Base-by-base conservation (phyloP, 2,329 filamentous ascomycete species). In the Aspergillus novoparasiticus region DNA sequence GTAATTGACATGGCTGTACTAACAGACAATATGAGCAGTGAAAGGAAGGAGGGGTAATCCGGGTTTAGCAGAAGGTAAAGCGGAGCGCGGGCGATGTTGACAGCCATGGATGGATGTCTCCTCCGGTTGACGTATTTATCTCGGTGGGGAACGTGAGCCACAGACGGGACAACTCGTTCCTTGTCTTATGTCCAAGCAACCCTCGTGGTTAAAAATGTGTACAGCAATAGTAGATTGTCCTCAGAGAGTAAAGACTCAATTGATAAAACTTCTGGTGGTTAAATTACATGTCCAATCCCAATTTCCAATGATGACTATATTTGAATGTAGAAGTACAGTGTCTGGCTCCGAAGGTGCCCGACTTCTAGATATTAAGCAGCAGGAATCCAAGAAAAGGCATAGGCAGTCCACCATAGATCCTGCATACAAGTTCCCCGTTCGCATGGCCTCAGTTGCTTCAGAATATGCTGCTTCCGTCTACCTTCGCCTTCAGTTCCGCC, bases 1-100 rank as follows among this genome's bases (percentile, higher is more conserved):
- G 72, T 79, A 58, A 83, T 80, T 64, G 80, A 78, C 81, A 83
- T 83, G 67, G 30, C 60, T 66, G 61, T 46, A 45, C 58, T 55
- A 63, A 60, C 50, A 66, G 57, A 58, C 50, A 60, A 62, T 51
- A 55, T 36, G 43, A 60, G 58, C 55, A 30, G 58, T 53, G 46
- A 53, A 60, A 51, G 59, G 56, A 60, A 51, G 58, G 58, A 43
- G 46, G 56, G 50, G 48, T 39, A 34, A 34, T 48, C 60, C 55
- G 58, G 60, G 50, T n/a, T 41, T 41, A 41, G 39, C 39, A 41
- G 58, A 62, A 48, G 50, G 51, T 23, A 61, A 59, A 21, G 21
- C 11, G 36, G 34, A 50, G 32, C 19, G n/a, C n/a, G 34, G 26
- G 28, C 32, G 21, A 21, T 45, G 51, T 55, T 55, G 34, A 57